Conservation (phyloP, 208 protist genomes). For the Leishmania mexicana region DNA sequence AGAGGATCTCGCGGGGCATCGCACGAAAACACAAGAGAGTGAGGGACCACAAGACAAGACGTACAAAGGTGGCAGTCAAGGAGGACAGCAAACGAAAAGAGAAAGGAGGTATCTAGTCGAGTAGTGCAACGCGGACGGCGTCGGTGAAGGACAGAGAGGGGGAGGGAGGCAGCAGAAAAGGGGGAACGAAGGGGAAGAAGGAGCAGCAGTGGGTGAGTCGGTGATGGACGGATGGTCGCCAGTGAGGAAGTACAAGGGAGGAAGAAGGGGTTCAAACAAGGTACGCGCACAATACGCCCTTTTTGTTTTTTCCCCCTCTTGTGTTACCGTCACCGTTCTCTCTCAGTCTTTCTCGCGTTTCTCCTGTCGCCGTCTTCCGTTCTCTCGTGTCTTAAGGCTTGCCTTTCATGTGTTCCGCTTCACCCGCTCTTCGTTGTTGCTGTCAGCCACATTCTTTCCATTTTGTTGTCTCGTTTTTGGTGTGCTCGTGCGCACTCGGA, state of each 20-base stretch:
- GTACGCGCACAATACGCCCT: not conserved
- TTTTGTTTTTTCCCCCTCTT: conserved; percentile 3
- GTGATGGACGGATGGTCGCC: not conserved
- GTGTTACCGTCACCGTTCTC: not conserved
- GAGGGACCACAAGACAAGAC: not conserved
- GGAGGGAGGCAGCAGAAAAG: not conserved
- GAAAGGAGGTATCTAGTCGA: not conserved
- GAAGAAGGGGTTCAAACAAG: not conserved
- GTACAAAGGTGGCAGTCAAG: not conserved
- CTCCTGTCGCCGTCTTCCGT: not conserved
- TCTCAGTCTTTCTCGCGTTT: not conserved
- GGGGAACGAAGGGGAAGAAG: not conserved
- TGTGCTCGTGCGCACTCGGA: not conserved
- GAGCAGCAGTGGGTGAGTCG: no score
- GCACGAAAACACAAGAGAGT: not conserved
- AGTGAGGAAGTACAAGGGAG: not conserved
- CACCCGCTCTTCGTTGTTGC: not conserved
- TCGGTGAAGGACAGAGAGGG: not conserved
- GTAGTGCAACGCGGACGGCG: not conserved
- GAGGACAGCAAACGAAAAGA: not conserved
- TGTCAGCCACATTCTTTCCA: not conserved
- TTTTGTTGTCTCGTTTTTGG: not conserved
- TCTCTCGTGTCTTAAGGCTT: not conserved
- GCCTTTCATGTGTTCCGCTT: not conserved
- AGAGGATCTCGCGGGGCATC: not conserved